Evolutionary conservation across 305 asterid genomes (phyloP).

Genomic region (Euphrasia arctica): DNA sequence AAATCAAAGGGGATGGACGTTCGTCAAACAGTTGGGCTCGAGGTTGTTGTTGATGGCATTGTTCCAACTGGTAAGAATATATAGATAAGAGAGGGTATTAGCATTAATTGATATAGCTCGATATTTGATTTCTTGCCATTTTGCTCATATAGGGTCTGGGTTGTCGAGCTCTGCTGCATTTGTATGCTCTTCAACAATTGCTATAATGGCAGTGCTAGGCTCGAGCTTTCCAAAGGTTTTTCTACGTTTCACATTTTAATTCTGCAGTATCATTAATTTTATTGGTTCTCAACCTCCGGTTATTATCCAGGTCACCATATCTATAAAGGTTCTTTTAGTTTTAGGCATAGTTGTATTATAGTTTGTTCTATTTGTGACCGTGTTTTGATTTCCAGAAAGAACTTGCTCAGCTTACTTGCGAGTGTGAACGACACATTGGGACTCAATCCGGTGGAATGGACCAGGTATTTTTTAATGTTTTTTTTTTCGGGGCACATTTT

Average conservation of each 20-base stretch:
- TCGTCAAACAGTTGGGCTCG: constrained; percentile 62
- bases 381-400: constrained; percentile 59
- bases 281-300: not conserved
- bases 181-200: constrained; percentile 91
- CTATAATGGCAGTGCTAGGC: constrained; percentile 76
- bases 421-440: constrained; percentile 91
- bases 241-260: not conserved
- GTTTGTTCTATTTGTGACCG: constrained; percentile 6
- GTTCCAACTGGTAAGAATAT: constrained; percentile 94
- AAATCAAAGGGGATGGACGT: constrained; percentile 60
- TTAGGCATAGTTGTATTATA: not conserved
- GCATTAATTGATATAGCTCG: too few species aligned
- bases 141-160: constrained; percentile 66
- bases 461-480: constrained; percentile 47
- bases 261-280: not conserved
- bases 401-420: constrained; percentile 90
- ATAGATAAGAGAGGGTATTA: too few species aligned
- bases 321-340: not conserved
- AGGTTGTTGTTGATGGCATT: constrained; percentile 79
- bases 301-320: not conserved
- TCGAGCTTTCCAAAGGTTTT: constrained; percentile 58
- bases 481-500: not conserved
- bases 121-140: too few species aligned
- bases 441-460: constrained; percentile 99
- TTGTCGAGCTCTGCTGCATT: constrained; percentile 96